Percentiles rank a stretch among this genome's conserved stretches.
These are phyloP conservation scores for Cronartium ribicola DNA, from an alignment of 1,284 basidiomycete species.

Conservation along the genomic window DNA sequence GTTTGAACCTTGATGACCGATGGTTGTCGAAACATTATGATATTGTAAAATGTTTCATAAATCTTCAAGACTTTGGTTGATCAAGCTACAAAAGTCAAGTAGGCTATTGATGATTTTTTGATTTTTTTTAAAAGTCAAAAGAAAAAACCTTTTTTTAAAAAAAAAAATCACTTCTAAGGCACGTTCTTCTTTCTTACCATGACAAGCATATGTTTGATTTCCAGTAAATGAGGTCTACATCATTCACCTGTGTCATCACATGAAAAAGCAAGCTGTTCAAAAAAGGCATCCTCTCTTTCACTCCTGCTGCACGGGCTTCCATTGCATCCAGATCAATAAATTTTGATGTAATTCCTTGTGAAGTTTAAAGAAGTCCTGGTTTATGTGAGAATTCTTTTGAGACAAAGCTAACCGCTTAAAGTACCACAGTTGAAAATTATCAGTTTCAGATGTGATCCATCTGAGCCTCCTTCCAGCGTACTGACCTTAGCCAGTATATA, in stretches of 20 bases:
- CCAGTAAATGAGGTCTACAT: constrained; percentile 42
- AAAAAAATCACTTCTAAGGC: too few species aligned
- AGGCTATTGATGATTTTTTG: constrained; percentile 44
- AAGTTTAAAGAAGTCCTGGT: background rate
- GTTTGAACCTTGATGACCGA: constrained; percentile 41
- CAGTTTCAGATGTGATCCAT: too few species aligned
- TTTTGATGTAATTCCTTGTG: background rate
- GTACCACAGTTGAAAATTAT: too few species aligned
- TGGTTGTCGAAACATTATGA: constrained; percentile 44
- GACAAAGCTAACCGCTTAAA: too few species aligned
- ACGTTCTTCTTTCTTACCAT: constrained; percentile 44
- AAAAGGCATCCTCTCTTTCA: background rate
- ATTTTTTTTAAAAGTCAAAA: background rate
- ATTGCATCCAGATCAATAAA: background rate
- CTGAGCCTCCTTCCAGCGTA: too few species aligned
- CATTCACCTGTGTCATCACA: background rate
- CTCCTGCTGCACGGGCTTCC: background rate
- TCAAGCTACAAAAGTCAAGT: constrained; percentile 53
- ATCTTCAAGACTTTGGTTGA: constrained; percentile 25
- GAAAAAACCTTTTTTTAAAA: background rate
- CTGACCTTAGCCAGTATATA: too few species aligned
- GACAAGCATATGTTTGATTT: constrained; percentile 50
- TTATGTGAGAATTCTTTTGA: too few species aligned
- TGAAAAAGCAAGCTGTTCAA: background rate
- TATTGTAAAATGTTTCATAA: constrained; percentile 39